Conservation (phyloP, 441 rosid genomes). For the Pelargonium citronellum region DNA sequence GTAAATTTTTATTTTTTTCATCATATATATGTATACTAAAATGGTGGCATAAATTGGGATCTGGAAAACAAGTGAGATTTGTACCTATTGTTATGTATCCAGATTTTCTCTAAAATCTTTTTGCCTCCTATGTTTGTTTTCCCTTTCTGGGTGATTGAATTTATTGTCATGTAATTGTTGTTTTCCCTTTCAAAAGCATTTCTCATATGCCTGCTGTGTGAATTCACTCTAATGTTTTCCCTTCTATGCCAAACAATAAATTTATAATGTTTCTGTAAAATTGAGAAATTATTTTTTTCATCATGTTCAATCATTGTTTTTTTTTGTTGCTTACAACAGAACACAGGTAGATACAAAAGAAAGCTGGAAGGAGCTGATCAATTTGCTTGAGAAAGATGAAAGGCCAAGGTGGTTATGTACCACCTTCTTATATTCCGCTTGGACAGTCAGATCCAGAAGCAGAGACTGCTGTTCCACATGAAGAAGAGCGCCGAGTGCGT, state of each 20-base stretch:
- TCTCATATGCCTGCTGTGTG: too few relatives aligned
- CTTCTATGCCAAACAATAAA: neutral
- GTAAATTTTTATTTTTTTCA: neutral
- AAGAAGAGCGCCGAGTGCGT: slow-evolving; percentile 24
- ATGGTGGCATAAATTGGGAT: neutral
- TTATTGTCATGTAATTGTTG: neutral
- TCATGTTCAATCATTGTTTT: neutral
- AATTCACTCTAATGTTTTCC: too few relatives aligned
- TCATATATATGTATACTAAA: neutral
- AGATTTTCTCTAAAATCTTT: neutral
- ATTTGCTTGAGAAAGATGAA: slow-evolving; percentile 33
- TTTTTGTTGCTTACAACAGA: neutral
- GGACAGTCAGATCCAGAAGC: slow-evolving; percentile 51
- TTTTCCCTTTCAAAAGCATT: too few relatives aligned
- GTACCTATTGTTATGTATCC: neutral
- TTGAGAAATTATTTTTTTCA: neutral
- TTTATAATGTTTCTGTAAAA: neutral
- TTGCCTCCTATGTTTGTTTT: too few relatives aligned
- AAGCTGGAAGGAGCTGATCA: neutral
- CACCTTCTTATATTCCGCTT: slow-evolving; percentile 70
- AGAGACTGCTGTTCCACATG: slow-evolving; percentile 21
- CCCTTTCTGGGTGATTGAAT: neutral
- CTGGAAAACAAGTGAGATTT: neutral
- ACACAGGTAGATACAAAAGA: neutral
- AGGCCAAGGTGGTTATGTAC: slow-evolving; percentile 54